Evolutionary conservation across 2,329 filamentous ascomycete genomes (phyloP).

Genomic region (Pseudocercospora fuligena): DNA sequence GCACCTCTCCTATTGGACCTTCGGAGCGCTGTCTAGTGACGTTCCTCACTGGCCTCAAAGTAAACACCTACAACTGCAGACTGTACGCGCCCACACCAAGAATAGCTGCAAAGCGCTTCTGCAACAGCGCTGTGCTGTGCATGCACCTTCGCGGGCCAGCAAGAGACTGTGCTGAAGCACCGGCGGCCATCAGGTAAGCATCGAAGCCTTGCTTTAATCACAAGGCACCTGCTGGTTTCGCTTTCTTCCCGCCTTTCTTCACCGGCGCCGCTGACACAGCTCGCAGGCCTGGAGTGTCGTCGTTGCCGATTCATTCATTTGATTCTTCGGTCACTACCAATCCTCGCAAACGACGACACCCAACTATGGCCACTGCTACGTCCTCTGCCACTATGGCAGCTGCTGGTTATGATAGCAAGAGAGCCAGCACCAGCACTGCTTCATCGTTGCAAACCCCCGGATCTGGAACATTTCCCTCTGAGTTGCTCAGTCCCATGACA

Average conservation of each 20-base stretch:
- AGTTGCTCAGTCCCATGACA: constrained; percentile 68
- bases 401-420: constrained; percentile 45
- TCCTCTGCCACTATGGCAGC: constrained; percentile 29
- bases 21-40: constrained; percentile 19
- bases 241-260: constrained; percentile 24
- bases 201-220: constrained; percentile 27
- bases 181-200: constrained; percentile 34
- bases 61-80: constrained; percentile 22
- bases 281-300: constrained; percentile 34
- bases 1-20: constrained; percentile 25
- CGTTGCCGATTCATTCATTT: constrained; percentile 39
- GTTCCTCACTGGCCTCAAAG: constrained; percentile 23
- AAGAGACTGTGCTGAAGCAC: constrained; percentile 31
- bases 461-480: constrained; percentile 62
- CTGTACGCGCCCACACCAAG: constrained; percentile 37
- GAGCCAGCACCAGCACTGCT: constrained; percentile 37
- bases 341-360: constrained; percentile 33
- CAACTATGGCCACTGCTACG: constrained; percentile 13
- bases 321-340: constrained; percentile 36
- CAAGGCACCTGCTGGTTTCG: constrained; percentile 23
- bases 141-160: constrained; percentile 31
- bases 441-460: constrained; percentile 59
- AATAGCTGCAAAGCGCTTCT: constrained; percentile 33
- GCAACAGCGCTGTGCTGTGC: constrained; percentile 31
- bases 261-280: constrained; percentile 33